Evolutionary conservation across 805 yeast genomes (phyloP), one percentile per base, ranked within the genome.

Genomic region (Tetrapisispora phaffii): DNA sequence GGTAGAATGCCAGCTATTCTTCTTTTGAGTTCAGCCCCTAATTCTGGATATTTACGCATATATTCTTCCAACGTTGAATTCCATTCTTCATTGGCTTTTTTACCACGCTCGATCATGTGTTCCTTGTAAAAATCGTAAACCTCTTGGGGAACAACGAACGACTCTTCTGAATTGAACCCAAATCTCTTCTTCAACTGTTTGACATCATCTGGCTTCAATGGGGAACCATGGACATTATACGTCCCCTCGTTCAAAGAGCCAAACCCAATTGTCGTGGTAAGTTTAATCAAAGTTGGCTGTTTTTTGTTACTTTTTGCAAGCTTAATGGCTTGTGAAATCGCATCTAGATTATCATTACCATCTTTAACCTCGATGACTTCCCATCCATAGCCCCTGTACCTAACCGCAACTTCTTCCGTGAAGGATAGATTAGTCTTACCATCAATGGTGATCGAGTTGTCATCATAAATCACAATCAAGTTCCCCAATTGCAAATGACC

Each of bases 331-430:
- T 73, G 64, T 46, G 76, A 65, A 54, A 93, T 77, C 50, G 81
- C 85, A 17, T 68, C 77, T 47, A 83, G 66, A 70, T 90, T 94
- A 51, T 73, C 71, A 76, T 90, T 80, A 68, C 94, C 97, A 64
- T 88, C 76, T 57, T 72, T 67, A 55, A 93, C 89, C 68, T 76
- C 72, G 52, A 84, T 51, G 34, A 82, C 76, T 72, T 93, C 83
- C 97, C 97, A 90, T 55, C 96, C 97, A 70, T 90, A 93, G 46
- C 96, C 76, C 73, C 80, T 82, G 67, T 84, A 83, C 71, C 97
- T 80, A 65, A 73, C 75, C 53, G 75, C 62, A 42, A 93, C 97
- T 64, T 93, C 86, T 74, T 90, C 97, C 50, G 96, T 85, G 79
- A 90, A 90, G 48, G 97, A 86, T 50, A 81, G 79, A 52, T 77